A percentile compares a stretch with the other conserved stretches of the same genome.
phyloP scores from a whole-genome alignment of 805 yeast genomes.

The Saccharomycopsis sp. region DNA sequence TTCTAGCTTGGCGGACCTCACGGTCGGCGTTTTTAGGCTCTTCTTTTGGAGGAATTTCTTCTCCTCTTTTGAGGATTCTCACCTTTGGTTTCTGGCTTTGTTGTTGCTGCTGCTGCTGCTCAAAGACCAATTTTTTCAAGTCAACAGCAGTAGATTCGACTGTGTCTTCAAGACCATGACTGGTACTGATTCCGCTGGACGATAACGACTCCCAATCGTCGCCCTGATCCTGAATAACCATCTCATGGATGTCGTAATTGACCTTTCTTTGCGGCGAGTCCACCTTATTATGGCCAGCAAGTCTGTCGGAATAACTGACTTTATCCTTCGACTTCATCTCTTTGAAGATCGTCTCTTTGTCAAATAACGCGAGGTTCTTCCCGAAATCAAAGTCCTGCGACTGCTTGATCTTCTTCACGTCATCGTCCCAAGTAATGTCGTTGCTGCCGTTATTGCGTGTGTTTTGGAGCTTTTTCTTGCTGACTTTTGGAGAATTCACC shows the following conservation, averaged over 20 bases:
- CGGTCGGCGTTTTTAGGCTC: slow-evolving; percentile 4
- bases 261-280: slow-evolving; percentile 31
- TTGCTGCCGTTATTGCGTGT: slow-evolving; percentile 17
- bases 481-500: slow-evolving; percentile 13
- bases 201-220: slow-evolving; percentile 48
- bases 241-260: slow-evolving; percentile 65
- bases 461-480: slow-evolving; percentile 15
- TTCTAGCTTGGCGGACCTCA: background rate
- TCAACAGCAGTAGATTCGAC: background rate
- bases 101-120: slow-evolving; percentile 20
- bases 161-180: slow-evolving; percentile 14
- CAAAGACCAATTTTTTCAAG: background rate
- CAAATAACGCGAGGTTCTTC: slow-evolving; percentile 73
- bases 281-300: slow-evolving; percentile 68
- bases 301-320: slow-evolving; percentile 50
- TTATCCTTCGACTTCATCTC: slow-evolving; percentile 63
- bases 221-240: slow-evolving; percentile 49
- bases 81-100: slow-evolving; percentile 6
- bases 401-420: slow-evolving; percentile 40
- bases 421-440: slow-evolving; percentile 45
- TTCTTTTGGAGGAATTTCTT: slow-evolving; percentile 24
- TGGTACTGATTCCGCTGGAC: slow-evolving; percentile 12
- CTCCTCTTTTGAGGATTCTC: slow-evolving; percentile 17
- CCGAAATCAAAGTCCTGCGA: slow-evolving; percentile 78
- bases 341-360: slow-evolving; percentile 71